Evolutionary conservation across 306 rosid genomes (phyloP), one percentile per base, ranked within the genome.

Genomic region (Cicer bijugum): DNA sequence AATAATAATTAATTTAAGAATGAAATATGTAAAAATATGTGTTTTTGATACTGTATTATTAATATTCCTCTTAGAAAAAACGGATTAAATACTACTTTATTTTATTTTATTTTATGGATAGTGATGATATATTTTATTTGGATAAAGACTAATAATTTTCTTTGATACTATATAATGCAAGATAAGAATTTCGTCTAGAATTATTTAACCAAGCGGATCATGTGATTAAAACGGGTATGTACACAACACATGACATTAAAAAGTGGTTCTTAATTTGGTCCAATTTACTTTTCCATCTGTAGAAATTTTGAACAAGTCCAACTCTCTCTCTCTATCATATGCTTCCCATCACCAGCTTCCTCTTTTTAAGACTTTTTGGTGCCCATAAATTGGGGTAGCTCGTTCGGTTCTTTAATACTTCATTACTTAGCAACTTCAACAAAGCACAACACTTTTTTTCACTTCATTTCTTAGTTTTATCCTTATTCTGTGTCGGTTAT

Each of bases 381-480:
- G 65, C 80, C 88, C 51, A 87, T 87, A 89, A 83, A 87, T 87
- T 52, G 82, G 48, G n/a, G 53, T 17, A 51, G 12, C 12, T 57
- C 4, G 3, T 43, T 56, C 4, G 3, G 57, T 75, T 77, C 52
- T 70, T 55, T 16, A 12, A 20, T 79, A 67, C 67, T 55, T 17
- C 55, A 40, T 61, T 12, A 67, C 52, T 28, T 14, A n/a, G 6
- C 35, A 46, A 6, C 10, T 64, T 64, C 64, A 40, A 75, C 67
- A 66, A 66, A 77, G 12, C 23, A 59, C 3, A 1, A 1, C 17
- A 40, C 38, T 45, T 4, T 10, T 48, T n/a, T 69, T 3, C 50
- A 5, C 17, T 62, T 37, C n/a, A 23, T 55, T 11, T 67, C 45
- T 48, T 17, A 8, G 6, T 40, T 40, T 12, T 48, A 33, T 14